Base-by-base conservation (phyloP, 2,329 filamentous ascomycete genomes). In the Aspergillus versicolor region DNA sequence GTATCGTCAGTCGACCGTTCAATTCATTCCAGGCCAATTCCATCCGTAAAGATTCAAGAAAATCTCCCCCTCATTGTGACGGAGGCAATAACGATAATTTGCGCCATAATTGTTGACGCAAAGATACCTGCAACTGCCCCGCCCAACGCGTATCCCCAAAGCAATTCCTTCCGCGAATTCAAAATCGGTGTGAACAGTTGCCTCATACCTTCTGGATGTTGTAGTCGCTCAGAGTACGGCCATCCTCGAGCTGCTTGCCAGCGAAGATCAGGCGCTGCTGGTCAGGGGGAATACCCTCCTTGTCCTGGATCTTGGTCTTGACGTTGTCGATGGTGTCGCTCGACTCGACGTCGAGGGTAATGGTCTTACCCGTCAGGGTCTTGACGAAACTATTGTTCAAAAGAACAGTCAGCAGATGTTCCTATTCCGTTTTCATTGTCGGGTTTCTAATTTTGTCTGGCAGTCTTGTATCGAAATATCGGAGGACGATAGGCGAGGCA, bases 361-460 rank as follows among this genome's bases (percentile, higher is more conserved):
- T 97, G 81, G 93, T 97, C 91, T 97, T 97, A 83, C 94, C 93
- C 86, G 93, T 97, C 77, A 97, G 91, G 87, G 93, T 97, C 89
- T 97, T 97, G 84, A 97, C 93, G 89, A 97, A 97, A 88, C 91
- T 95, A 82, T 68, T 59, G 54, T 58, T 60, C 62, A 57, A 63
- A 56, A 50, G 55, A 51, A 46, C 43, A 53, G 63, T 73, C 69
- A 70, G 67, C 61, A 55, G 56, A 17, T 40, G 19, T 49, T 27
- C 62, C 19, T 43, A 54, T 62, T 56, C 44, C 49, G 49, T 42
- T 24, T 22, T 15, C 24, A 30, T 46, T 48, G 37, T 52, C 38
- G 24, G 27, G 1, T 11, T 9, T 30, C 9, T 9, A 30, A 11
- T 4, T 42, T 42, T 27, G 13, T 32, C 24, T 19, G 13, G 42